These are phyloP conservation scores for Stipa capillata DNA, from an alignment of 176 grass and related monocot genomes.

Conservation along the genomic window DNA sequence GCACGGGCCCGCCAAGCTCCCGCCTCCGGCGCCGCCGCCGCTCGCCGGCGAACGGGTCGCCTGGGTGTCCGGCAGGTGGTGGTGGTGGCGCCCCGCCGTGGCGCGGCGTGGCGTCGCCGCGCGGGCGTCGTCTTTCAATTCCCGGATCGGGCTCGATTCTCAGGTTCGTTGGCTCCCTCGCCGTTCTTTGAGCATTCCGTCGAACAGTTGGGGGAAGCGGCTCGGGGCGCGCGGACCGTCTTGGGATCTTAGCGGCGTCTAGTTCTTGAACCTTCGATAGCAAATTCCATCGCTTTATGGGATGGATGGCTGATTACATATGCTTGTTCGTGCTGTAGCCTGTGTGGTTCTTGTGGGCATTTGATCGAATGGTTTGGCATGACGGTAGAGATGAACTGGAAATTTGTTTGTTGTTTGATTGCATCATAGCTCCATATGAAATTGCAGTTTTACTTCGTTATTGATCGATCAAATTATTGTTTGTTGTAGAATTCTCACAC, in stretches of 20 bases:
- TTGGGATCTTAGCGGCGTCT: background rate
- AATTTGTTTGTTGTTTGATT: conserved; percentile 19
- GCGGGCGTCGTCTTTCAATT: conserved; percentile 45
- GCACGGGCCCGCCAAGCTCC: conserved; percentile 30
- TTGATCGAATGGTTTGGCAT: background rate
- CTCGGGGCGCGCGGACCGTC: background rate
- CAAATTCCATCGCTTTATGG: background rate
- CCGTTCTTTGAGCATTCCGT: conserved; percentile 17
- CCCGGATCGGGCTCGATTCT: conserved; percentile 77
- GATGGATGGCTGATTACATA: background rate
- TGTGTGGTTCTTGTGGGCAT: background rate
- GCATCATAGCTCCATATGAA: background rate
- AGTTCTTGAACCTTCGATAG: background rate
- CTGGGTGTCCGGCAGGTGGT: conserved; percentile 26
- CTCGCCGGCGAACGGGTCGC: conserved; percentile 11
- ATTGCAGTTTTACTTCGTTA: background rate
- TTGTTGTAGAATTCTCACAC: conserved; percentile 58
- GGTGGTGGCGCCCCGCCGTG: conserved; percentile 8
- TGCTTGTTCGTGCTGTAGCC: background rate
- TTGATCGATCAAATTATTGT: background rate
- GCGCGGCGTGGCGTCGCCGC: conserved; percentile 28
- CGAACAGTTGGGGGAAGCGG: conserved; percentile 1
- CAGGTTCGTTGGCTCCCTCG: conserved; percentile 36
- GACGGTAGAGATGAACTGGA: background rate
- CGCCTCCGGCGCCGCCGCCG: background rate